Base-by-base conservation (phyloP, 306 rosid species). In the Cercis canadensis region DNA sequence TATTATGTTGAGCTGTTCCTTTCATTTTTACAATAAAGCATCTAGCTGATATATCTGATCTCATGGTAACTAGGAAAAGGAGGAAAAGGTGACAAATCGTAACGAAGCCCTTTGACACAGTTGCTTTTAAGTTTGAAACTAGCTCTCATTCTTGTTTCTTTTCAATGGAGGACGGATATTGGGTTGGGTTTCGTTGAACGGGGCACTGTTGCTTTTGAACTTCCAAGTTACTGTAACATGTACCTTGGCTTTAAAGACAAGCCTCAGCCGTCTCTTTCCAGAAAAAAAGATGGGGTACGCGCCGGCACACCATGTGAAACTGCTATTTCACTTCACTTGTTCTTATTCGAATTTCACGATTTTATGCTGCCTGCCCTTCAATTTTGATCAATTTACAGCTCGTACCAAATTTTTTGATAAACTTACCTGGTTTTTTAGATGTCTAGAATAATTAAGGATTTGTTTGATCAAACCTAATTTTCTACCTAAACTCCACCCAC, bases 191-290 rank as follows among this genome's bases (percentile, higher is more conserved):
- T 4, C 7, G 10, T 7, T 9, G 10, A 37, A 37, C 43, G 43
- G 43, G 10, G 43, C 7, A 9, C 5, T 9, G 43, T 43, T 43
- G 49, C 49, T 43, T 43, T 43, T 43, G 14, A 37, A 8, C 8
- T 37, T 37, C 10, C 10, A 37, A 37, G 43, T 37, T 37, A 11
- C 41, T 16, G 8, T 11, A 6, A 3, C 7, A 7, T 59, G 9
- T 36, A 15, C n/a, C 11, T 0, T 7, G 55, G 33, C 74, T 45
- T 57, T 56, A 74, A 80, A 54, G 70, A 66, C 61, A 70, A 79
- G 18, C 16, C 62, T 65, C 61, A 49, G 1, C 78, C 81, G 70
- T 82, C 81, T 58, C 81, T 81, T 64, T 80, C 80, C 17, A 16
- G 45, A 45, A 16, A 51, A 60, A 56, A 21, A 13, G n/a, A n/a